These are phyloP conservation scores for Apiotrichum veenhuisii DNA, from an alignment of 1,284 basidiomycete species.

Conservation along the genomic window DNA sequence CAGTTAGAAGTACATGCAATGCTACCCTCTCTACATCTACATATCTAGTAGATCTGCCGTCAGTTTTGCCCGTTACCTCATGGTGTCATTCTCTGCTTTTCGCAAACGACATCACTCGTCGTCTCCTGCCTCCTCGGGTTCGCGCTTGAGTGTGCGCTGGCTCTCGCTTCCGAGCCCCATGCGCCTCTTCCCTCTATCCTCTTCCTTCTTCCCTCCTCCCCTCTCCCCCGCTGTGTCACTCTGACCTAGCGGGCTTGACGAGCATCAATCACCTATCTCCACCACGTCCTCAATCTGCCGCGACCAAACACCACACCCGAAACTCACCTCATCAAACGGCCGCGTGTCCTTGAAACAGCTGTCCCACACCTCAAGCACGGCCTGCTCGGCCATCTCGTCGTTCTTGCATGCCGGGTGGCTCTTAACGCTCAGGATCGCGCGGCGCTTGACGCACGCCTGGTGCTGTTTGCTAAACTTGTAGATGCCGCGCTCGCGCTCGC, in stretches of 20 bases:
- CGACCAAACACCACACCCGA: no score
- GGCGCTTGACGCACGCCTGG: conserved; percentile 83
- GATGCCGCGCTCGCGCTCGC: conserved; percentile 70
- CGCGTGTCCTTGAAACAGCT: conserved; percentile 92
- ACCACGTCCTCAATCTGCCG: neutral
- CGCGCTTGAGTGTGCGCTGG: no score
- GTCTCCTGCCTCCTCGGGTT: no score
- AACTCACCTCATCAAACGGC: conserved; percentile 86
- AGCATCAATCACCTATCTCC: no score
- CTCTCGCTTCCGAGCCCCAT: no score
- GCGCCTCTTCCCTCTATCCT: no score
- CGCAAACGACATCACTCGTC: no score
- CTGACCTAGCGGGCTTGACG: no score
- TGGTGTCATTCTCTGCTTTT: no score
- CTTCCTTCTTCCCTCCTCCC: no score
- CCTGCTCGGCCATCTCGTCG: conserved; percentile 71
- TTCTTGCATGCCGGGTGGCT: conserved; percentile 78
- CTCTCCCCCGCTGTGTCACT: no score
- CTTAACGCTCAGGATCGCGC: conserved; percentile 76
- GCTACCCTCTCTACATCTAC: neutral
- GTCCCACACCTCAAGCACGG: conserved; percentile 94
- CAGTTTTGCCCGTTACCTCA: no score
- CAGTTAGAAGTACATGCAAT: conserved; percentile 11
- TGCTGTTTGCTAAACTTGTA: conserved; percentile 87
- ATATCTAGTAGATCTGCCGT: conserved; percentile 17